Evolutionary conservation across 2,329 filamentous ascomycete species (phyloP), one percentile per base, ranked within the genome.

Genomic region (Didymosphaeria variabile): DNA sequence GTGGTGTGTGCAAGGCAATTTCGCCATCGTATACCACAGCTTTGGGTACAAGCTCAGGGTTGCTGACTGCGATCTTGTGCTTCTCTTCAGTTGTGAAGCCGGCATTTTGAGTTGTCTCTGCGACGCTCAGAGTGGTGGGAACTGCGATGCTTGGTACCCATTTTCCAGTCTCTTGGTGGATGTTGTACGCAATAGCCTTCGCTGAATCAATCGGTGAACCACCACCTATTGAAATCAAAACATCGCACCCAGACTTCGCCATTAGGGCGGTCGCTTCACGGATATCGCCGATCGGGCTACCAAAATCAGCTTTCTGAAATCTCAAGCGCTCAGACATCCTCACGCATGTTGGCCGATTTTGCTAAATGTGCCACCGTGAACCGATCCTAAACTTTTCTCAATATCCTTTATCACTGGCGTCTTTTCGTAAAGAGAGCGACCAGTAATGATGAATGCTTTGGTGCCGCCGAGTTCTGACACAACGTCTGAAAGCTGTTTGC

Each of bases 381-480:
- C 75, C 15, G 75, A 64, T 15, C 79, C 81, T 3, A 87, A 75
- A 4, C 82, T 74, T 42, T 79, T 74, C 72, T 87, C 84, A 10
- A 87, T 80, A 32, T 83, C 75, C 62, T 83, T 82, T 68, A 87
- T 83, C 12, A 87, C 79, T 0, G 80, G 76, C 0, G 85, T 87
- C 69, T 85, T 87, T 58, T 78, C 83, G 31, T 83, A 83, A 1
- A 87, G 79, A 1, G 85, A 86, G 32, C 73, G 77, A 19, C 84
- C 84, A 2, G 85, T 87, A 44, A 87, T 81, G 64, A 87, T 84
- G 71, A 86, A 87, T 0, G 84, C 85, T 71, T 85, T 85, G 6
- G 83, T 73, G 31, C 72, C 70, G 17, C 75, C 74, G 9, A 78
- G 67, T 60, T 78, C 74, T 32, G 60, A 44, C 17, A 78, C 68